Percentiles rank a stretch among this genome's conserved stretches.
phyloP scores from a whole-genome alignment of 129 eudicot species.

The Gnaphalium uliginosum region DNA sequence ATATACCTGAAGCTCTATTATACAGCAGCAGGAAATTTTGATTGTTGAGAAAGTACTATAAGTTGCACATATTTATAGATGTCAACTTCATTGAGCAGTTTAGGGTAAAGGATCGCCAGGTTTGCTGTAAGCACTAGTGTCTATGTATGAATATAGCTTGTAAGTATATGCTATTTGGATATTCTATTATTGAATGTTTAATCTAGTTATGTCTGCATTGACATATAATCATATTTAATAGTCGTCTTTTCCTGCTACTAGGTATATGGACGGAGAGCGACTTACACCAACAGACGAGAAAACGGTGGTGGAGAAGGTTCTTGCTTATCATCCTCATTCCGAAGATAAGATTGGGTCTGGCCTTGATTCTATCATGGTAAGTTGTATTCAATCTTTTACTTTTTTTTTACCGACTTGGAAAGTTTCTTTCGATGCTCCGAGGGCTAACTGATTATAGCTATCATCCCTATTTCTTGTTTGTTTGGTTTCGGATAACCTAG shows the following conservation, averaged over 20 bases:
- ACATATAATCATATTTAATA: not conserved
- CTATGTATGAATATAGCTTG: not conserved
- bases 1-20: not conserved
- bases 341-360: constrained; percentile 92
- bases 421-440: not conserved
- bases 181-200: not conserved
- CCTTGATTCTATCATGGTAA: constrained; percentile 80
- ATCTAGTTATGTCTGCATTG: not conserved
- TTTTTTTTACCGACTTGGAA: not conserved
- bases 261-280: constrained; percentile 86
- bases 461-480: not conserved
- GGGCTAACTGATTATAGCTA: not conserved
- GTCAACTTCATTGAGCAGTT: not conserved
- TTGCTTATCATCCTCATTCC: constrained; percentile 82
- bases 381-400: constrained; percentile 16
- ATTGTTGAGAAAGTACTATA: not conserved
- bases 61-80: not conserved
- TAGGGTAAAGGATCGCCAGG: not conserved
- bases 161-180: not conserved
- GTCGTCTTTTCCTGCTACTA: constrained; percentile 23
- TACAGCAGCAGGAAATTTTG: not conserved
- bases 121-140: not conserved
- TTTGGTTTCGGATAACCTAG: not conserved
- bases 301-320: constrained; percentile 70
- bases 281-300: constrained; percentile 70